phyloP scores from a whole-genome alignment of 1,284 basidiomycete genomes.

The Violaceomyces palustris region DNA sequence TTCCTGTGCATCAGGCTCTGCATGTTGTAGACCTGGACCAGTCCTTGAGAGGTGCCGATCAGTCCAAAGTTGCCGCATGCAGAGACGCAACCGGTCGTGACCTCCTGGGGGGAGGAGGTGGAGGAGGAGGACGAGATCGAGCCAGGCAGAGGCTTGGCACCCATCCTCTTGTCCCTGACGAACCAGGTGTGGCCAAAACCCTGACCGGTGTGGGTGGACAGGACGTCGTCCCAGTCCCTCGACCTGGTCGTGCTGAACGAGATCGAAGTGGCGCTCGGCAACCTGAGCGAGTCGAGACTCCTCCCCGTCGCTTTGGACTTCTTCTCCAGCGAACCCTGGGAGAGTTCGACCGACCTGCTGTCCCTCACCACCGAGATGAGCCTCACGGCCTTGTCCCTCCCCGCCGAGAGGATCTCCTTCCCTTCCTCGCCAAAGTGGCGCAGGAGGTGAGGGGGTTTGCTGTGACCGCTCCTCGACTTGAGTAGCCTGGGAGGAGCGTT shows the following conservation, averaged over 20 bases:
- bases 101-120: constrained; percentile 55
- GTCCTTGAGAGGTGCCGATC: constrained; percentile 54
- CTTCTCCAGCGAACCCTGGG: constrained; percentile 74
- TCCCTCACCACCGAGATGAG: constrained; percentile 78
- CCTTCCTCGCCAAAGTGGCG: constrained; percentile 95
- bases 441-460: constrained; percentile 82
- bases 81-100: constrained; percentile 61
- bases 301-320: constrained; percentile 77
- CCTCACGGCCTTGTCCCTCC: constrained; percentile 72
- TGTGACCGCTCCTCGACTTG: constrained; percentile 88
- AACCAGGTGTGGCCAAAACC: constrained; percentile 40
- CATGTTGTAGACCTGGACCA: constrained; percentile 50
- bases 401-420: constrained; percentile 69
- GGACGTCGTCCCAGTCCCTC: constrained; percentile 96
- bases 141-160: constrained; percentile 25
- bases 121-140: constrained; percentile 19
- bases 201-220: constrained; percentile 76
- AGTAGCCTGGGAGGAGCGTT: constrained; percentile 65
- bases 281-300: constrained; percentile 60
- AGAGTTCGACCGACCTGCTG: constrained; percentile 68
- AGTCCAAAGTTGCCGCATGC: constrained; percentile 95
- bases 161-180: constrained; percentile 41
- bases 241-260: constrained; percentile 74
- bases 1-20: constrained; percentile 86
- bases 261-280: constrained; percentile 69